These are phyloP conservation scores for Erythrophleum fordii DNA, from an alignment of 306 rosid species.

Conservation along the genomic window DNA sequence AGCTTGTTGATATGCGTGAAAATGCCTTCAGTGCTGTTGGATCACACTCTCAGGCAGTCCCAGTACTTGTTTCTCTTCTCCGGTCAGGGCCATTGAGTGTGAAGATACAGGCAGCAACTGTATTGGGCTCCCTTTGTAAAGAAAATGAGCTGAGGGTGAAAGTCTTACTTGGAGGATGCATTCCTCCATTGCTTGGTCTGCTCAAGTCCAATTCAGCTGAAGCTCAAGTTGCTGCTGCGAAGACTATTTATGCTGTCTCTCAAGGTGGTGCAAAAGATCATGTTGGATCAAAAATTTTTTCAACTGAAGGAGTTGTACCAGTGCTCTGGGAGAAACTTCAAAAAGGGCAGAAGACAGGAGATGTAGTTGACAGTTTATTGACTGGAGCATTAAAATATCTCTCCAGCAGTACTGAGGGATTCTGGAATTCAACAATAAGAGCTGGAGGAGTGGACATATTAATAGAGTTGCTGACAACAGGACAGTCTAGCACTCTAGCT, in stretches of 20 bases:
- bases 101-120: conserved; percentile 97
- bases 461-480: conserved; percentile 78
- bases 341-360: conserved; percentile 75
- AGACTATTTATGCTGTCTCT: conserved; percentile 95
- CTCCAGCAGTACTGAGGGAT: conserved; percentile 89
- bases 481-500: conserved; percentile 80
- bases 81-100: conserved; percentile 90
- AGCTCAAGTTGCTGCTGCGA: conserved; percentile 93
- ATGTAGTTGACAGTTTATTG: conserved; percentile 81
- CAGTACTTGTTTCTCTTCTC: conserved; percentile 99
- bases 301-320: conserved; percentile 99
- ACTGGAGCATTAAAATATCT: conserved; percentile 95
- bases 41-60: conserved; percentile 99
- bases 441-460: conserved; percentile 92
- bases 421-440: conserved; percentile 86
- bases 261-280: conserved; percentile 96
- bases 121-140: conserved; percentile 90
- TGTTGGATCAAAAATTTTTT: conserved; percentile 94
- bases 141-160: conserved; percentile 96
- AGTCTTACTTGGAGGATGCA: conserved; percentile 98
- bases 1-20: conserved; percentile 89
- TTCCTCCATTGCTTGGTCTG: conserved; percentile 96
- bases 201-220: conserved; percentile 92
- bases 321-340: conserved; percentile 88
- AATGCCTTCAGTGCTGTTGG: conserved; percentile 99